These are phyloP conservation scores for Lasiodiplodia hormozganensis DNA, from an alignment of 2,329 filamentous ascomycete genomes.

Conservation along the genomic window DNA sequence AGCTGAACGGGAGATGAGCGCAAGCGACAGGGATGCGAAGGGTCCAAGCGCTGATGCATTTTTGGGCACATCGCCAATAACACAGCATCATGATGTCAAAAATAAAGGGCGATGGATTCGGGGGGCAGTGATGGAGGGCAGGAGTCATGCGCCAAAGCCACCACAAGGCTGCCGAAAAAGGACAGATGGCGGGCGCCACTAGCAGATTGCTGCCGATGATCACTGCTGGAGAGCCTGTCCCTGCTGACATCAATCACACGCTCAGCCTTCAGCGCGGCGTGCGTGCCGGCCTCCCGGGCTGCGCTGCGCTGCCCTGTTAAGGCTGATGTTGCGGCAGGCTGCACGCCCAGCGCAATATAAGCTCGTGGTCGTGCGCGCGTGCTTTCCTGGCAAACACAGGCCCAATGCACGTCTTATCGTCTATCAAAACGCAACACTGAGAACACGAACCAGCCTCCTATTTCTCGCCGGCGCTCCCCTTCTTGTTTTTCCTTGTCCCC, in stretches of 20 bases:
- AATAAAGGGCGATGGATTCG: neutral
- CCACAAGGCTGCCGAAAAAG: neutral
- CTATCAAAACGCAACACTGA: constrained; percentile 8
- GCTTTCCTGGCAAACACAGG: constrained; percentile 13
- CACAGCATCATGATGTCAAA: neutral
- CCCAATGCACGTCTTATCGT: constrained; percentile 18
- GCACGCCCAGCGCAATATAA: constrained; percentile 4
- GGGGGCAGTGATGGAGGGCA: neutral
- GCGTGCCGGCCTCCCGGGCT: neutral
- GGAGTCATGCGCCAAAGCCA: constrained; percentile 23
- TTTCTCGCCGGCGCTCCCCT: neutral
- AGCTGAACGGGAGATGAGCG: constrained; percentile 14
- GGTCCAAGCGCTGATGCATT: constrained; percentile 15
- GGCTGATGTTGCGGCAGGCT: constrained; percentile 16
- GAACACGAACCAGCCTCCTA: constrained; percentile 16
- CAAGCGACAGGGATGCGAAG: constrained; percentile 9
- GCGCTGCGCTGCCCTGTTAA: constrained; percentile 6
- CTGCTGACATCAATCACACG: constrained; percentile 21
- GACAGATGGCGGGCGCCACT: neutral
- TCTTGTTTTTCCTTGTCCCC: neutral
- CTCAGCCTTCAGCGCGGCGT: neutral
- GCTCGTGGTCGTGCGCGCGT: neutral
- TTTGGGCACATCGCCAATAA: neutral
- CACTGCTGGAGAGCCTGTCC: constrained; percentile 4
- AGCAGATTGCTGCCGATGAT: neutral